phyloP scores from a whole-genome alignment of 805 yeast genomes.

The Cyberlindnera galapagoensis region DNA sequence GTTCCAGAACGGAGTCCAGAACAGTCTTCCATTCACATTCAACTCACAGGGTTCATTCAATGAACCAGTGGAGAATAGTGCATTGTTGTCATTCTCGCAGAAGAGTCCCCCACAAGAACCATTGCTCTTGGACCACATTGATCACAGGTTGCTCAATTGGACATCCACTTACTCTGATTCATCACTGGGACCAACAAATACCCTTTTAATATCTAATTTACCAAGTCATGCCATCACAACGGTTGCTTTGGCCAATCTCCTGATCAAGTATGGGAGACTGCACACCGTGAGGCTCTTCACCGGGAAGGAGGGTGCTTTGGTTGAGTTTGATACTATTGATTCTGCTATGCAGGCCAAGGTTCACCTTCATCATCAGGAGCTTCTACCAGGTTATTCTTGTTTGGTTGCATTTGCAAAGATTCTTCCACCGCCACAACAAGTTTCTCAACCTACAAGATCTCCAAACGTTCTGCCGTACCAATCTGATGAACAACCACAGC shows the following conservation, averaged over 20 bases:
- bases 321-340: slow-evolving; percentile 67
- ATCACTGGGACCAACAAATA: slow-evolving; percentile 67
- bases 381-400: slow-evolving; percentile 71
- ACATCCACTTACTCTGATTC: slow-evolving; percentile 71
- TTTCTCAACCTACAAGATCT: slow-evolving; percentile 3
- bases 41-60: slow-evolving; percentile 8
- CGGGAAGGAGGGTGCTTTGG: slow-evolving; percentile 46
- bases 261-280: slow-evolving; percentile 56
- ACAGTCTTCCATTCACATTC: slow-evolving; percentile 26
- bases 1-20: slow-evolving; percentile 24
- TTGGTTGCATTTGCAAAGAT: slow-evolving; percentile 82
- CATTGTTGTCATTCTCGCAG: slow-evolving; percentile 7
- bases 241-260: slow-evolving; percentile 53
- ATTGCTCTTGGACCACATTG: slow-evolving; percentile 48
- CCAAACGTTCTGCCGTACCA: slow-evolving; percentile 6
- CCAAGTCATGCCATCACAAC: slow-evolving; percentile 50
- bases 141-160: slow-evolving; percentile 50
- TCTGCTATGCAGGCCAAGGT: slow-evolving; percentile 76
- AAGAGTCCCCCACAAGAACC: slow-evolving; percentile 19
- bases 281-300: slow-evolving; percentile 55
- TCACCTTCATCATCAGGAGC: slow-evolving; percentile 72
- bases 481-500: slow-evolving; percentile 9
- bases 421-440: slow-evolving; percentile 26
- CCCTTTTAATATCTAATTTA: slow-evolving; percentile 72
- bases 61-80: slow-evolving; percentile 9